These are phyloP conservation scores for Blastocystis sp. DNA, from an alignment of 352 stramenopile species.

Conservation along the genomic window DNA sequence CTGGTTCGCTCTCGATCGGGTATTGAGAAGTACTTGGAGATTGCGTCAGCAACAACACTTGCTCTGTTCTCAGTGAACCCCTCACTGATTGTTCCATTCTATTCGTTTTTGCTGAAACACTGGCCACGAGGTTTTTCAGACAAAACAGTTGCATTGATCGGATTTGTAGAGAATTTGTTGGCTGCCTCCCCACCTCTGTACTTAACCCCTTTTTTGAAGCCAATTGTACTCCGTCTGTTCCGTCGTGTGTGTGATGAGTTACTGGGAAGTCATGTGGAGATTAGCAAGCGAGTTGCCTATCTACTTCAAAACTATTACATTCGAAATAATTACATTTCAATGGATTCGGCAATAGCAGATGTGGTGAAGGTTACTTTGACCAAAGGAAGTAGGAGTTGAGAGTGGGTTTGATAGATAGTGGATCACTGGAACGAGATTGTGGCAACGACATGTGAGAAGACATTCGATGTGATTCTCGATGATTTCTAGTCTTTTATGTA, in stretches of 20 bases:
- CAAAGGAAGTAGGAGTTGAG: neutral
- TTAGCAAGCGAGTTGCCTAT: constrained; percentile 27
- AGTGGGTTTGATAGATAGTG: neutral
- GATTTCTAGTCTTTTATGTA: constrained; percentile 54
- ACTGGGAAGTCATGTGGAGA: neutral
- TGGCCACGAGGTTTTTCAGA: neutral
- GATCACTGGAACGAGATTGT: constrained; percentile 48
- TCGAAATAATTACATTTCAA: constrained; percentile 22
- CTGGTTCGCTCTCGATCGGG: neutral
- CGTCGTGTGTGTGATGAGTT: neutral
- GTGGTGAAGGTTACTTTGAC: neutral
- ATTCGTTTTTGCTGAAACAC: constrained; percentile 6
- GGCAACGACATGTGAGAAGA: constrained; percentile 9
- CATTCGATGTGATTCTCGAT: constrained; percentile 37
- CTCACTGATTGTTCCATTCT: neutral
- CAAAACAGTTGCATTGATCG: constrained; percentile 5
- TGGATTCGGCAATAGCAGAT: neutral
- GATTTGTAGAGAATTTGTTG: neutral
- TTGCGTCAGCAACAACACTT: neutral
- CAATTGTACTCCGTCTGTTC: neutral
- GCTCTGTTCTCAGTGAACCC: constrained; percentile 2
- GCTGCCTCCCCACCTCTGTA: neutral
- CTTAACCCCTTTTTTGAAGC: neutral
- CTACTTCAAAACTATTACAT: constrained; percentile 29
- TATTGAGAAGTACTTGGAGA: neutral